Conservation (phyloP, 257 asterid species). For the Rehmannia glutinosa region DNA sequence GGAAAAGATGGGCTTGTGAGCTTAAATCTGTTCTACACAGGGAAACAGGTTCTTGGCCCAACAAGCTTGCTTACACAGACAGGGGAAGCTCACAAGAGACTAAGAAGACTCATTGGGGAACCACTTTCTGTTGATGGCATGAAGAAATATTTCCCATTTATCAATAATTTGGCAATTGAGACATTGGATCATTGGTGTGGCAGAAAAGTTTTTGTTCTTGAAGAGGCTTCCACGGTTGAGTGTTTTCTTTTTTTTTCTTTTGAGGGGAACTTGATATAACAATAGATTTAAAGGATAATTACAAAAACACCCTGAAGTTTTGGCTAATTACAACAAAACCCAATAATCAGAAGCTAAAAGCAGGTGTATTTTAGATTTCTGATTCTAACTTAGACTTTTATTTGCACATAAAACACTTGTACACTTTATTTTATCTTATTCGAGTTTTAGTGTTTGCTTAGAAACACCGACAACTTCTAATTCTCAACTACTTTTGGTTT, state of each 20-base stretch:
- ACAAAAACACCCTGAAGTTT: too few relatives aligned
- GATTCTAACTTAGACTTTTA: too few relatives aligned
- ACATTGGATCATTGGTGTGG: conserved; percentile 68
- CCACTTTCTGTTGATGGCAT: conserved; percentile 73
- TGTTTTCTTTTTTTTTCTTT: conserved; percentile 14
- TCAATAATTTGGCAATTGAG: conserved; percentile 60
- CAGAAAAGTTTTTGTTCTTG: conserved; percentile 48
- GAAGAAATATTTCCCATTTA: conserved; percentile 67
- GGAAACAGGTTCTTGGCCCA: conserved; percentile 83
- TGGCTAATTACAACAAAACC: too few relatives aligned
- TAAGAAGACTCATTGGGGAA: conserved; percentile 62
- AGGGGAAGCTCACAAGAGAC: conserved; percentile 74
- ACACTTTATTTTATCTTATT: too few relatives aligned
- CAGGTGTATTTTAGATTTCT: too few relatives aligned
- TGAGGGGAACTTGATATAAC: too few relatives aligned
- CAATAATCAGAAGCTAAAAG: too few relatives aligned
- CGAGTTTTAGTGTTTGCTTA: too few relatives aligned
- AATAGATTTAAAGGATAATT: too few relatives aligned
- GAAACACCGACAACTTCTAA: too few relatives aligned
- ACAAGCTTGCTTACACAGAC: conserved; percentile 79
- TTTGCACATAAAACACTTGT: too few relatives aligned
- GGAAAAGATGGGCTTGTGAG: conserved; percentile 90
- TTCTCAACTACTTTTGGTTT: too few relatives aligned
- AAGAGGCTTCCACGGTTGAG: conserved; percentile 76
- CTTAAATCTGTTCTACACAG: conserved; percentile 74